Percentiles rank a stretch among this genome's conserved stretches.
These are phyloP conservation scores for Xylariaceae sp. DNA, from an alignment of 2,329 filamentous ascomycete species.

Conservation along the genomic window DNA sequence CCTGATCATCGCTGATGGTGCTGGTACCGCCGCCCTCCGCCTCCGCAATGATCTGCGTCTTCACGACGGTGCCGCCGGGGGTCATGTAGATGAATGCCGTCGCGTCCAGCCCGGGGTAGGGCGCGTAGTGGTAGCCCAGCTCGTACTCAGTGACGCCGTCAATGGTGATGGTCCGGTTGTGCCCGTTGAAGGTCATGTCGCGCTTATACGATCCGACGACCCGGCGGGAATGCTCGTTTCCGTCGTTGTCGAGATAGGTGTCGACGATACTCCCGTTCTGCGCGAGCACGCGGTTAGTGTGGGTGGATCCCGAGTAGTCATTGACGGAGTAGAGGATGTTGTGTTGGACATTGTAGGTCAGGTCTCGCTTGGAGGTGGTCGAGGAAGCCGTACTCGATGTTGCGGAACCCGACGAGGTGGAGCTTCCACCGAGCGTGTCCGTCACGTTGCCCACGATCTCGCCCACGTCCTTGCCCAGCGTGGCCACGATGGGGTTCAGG, in stretches of 20 bases:
- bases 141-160: constrained; percentile 44
- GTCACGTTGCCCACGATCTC: constrained; percentile 42
- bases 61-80: constrained; percentile 40
- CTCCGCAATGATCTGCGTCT: constrained; percentile 49
- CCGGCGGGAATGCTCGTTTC: constrained; percentile 36
- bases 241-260: constrained; percentile 49
- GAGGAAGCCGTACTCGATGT: constrained; percentile 19
- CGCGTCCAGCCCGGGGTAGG: constrained; percentile 43
- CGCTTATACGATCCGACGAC: constrained; percentile 45
- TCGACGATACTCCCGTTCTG: constrained; percentile 54
- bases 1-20: constrained; percentile 40
- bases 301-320: constrained; percentile 51
- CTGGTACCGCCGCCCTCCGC: constrained; percentile 47
- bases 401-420: background rate
- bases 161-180: constrained; percentile 40
- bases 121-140: constrained; percentile 49
- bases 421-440: constrained; percentile 13
- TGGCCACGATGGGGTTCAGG: constrained; percentile 55
- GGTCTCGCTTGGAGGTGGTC: constrained; percentile 15
- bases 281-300: constrained; percentile 52
- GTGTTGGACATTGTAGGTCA: constrained; percentile 45
- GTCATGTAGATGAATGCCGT: constrained; percentile 46
- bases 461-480: constrained; percentile 45
- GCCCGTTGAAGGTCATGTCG: constrained; percentile 53
- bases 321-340: constrained; percentile 59